Base-by-base conservation (phyloP, 2,329 filamentous ascomycete species). In the Atkinsonella hypoxylon region DNA sequence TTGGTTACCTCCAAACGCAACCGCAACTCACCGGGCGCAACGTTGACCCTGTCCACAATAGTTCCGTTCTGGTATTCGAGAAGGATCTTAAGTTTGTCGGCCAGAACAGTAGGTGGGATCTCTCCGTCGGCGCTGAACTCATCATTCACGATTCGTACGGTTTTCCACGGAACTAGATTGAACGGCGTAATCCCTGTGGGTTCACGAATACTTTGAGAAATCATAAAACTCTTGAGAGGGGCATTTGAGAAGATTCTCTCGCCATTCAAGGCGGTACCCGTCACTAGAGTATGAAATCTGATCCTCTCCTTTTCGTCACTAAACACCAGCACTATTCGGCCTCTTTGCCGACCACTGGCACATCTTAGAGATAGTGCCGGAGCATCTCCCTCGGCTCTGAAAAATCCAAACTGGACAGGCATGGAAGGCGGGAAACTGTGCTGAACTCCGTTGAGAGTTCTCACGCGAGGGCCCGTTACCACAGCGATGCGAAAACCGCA, bases 11-110 rank as follows among this genome's bases (percentile, higher is more conserved):
- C 80, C 34, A 89, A 70, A 31, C 79, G 75, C 46, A 89, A 64
- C 58, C 80, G 79, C 57, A 89, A 64, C 65, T 89, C 85, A n/a
- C 85, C 85, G 11, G 83, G 83, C 2, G 76, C 83, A 59, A 94
- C 74, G 58, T 95, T 95, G 61, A 95, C 75, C 38, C 89, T 80
- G 67, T 96, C 90, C 2, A 87, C 88, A 15, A 94, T 72, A 41
- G 83, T 87, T 46, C 89, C 87, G 57, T 83, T 81, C 54, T 85
- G 79, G 56, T 85, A 87, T 51, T 89, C 82, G 32, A 87, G 74
- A 49, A 94, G 77, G 17, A 94, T 75, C 30, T 89, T 80, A 54
- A 95, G 70, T 57, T 78, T 79, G 59, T 93, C 85, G 0, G 88
- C 87, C 49, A 90, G 74, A 30, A 94, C 82, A 0, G 85, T 88